These are phyloP conservation scores for Talaromyces sp. DNA, from an alignment of 2,329 filamentous ascomycete genomes.

Conservation along the genomic window DNA sequence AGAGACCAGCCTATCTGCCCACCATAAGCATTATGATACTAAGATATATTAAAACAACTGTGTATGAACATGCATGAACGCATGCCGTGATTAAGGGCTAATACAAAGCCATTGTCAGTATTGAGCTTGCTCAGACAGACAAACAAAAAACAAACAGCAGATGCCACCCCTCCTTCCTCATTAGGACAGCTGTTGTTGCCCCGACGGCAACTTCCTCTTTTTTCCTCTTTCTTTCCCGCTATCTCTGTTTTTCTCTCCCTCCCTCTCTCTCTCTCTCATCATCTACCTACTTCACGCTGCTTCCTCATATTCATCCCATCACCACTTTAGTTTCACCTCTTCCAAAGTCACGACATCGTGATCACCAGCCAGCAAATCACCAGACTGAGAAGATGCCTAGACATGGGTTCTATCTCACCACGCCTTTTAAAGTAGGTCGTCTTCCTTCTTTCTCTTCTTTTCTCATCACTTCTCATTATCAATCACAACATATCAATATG, in stretches of 20 bases:
- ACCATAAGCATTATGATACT: background rate
- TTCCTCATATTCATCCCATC: background rate
- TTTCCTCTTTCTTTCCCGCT: conserved; percentile 15
- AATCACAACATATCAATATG: background rate
- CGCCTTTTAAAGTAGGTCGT: conserved; percentile 1
- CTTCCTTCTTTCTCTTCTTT: background rate
- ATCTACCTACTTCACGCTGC: background rate
- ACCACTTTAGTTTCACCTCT: background rate
- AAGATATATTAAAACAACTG: too few relatives aligned
- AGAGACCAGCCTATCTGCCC: background rate
- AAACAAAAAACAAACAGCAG: background rate
- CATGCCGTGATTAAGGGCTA: background rate
- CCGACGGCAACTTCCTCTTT: background rate
- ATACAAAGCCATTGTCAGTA: too few relatives aligned
- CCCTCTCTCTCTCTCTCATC: background rate
- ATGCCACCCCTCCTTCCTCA: background rate
- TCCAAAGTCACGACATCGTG: background rate
- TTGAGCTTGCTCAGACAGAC: background rate
- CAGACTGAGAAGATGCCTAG: background rate
- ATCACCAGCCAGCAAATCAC: background rate
- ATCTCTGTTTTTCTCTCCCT: conserved; percentile 1
- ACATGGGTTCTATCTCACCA: background rate
- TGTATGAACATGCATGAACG: too few relatives aligned
- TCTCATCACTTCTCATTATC: background rate
- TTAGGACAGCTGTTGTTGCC: background rate